Percentiles rank a stretch among this genome's conserved stretches.
Evolutionary conservation across 2,329 filamentous ascomycete species (phyloP).

Genomic region (Sphaerulina musiva): DNA sequence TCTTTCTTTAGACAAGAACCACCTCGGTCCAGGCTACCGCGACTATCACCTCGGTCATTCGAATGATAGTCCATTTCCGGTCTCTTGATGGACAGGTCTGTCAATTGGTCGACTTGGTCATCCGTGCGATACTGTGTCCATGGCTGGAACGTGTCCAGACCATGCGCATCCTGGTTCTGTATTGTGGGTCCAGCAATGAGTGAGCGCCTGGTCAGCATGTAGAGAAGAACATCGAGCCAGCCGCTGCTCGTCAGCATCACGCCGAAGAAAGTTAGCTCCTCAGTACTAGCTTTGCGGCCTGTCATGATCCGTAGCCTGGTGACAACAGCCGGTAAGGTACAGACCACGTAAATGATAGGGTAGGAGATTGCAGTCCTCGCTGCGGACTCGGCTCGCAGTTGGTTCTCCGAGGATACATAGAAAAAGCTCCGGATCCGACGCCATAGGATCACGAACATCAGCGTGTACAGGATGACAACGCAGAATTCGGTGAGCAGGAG

Average conservation of each 20-base stretch:
- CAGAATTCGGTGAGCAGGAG: conserved; percentile 51
- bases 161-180: conserved; percentile 10
- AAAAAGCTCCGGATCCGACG: conserved; percentile 19
- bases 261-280: conserved; percentile 46
- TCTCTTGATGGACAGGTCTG: background rate
- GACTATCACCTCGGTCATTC: too few relatives aligned
- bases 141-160: conserved; percentile 14
- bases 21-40: too few relatives aligned
- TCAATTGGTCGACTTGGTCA: background rate
- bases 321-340: conserved; percentile 58
- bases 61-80: too few relatives aligned
- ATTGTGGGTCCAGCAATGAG: conserved; percentile 16
- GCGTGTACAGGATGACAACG: conserved; percentile 44
- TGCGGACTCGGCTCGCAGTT: conserved; percentile 45
- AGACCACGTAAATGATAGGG: conserved; percentile 60
- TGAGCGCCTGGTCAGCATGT: conserved; percentile 46
- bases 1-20: too few relatives aligned
- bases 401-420: conserved; percentile 10
- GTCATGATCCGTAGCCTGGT: conserved; percentile 58
- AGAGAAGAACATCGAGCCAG: conserved; percentile 52
- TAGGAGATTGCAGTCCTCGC: conserved; percentile 49
- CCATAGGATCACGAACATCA: conserved; percentile 26
- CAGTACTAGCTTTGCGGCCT: conserved; percentile 27
- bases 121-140: conserved; percentile 5
- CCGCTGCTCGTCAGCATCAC: conserved; percentile 52